Evolutionary conservation across 148 eudicot species (phyloP), one percentile per base, ranked within the genome.

Genomic region (Fagopyrum esculentum): DNA sequence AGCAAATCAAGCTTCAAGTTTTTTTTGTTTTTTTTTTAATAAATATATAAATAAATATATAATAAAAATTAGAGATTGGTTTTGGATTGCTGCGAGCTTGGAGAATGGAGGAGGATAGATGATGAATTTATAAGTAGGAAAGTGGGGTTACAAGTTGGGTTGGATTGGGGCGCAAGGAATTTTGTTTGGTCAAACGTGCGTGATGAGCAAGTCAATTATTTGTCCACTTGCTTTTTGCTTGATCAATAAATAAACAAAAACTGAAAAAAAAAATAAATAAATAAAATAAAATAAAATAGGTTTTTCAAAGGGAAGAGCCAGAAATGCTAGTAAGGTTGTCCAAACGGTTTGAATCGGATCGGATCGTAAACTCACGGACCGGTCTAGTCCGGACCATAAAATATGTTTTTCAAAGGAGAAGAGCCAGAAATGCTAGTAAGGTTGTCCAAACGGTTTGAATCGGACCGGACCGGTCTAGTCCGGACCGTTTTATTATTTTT

Each of bases 101-200:
- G 12, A 26, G 68, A 9, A 26, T 29, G 68, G 30, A 13, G 19
- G 44, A 61, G 68, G 68, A 61, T 29, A 61, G 30, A 13, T 61
- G 43, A 26, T 61, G 68, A 26, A 61, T 61, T 61, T 61, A 61
- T 61, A 54, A 13, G 59, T 1, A 13, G 59, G 17, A 16, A 54
- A 54, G 59, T 61, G 9, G 44, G 43, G 64, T 54, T 54, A 12
- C 15, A 54, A 13, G 1, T 26, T 29, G 29, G 29, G 66, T 1
- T 59, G 4, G 43, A 13, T 29, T 61, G 68, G 43, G 10, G 68
- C 10, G 68, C 68, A 61, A 61, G 68, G 68, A 61, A 11, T 61
- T 60, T 61, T 61, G 44, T 10, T 9, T 29, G 68, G 68, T 61
- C 68, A 61, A 35, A 61, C 68, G 35, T 61, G 5, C 68, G 68